phyloP scores from a whole-genome alignment of 129 eudicot species.

The Lactuca saligna region DNA sequence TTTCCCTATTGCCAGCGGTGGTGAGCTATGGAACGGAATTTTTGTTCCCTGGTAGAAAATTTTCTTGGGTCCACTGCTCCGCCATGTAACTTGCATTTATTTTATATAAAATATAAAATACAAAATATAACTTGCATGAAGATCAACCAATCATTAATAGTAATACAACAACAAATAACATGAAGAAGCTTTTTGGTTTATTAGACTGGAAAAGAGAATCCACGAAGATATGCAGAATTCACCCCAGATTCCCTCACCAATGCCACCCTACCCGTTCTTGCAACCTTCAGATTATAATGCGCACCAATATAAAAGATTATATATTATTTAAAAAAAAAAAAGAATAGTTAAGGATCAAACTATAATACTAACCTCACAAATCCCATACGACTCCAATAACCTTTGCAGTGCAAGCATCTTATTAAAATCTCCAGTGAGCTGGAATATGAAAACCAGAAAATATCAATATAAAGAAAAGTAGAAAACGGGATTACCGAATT shows the following conservation, averaged over 20 bases:
- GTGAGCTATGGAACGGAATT: too few relatives aligned
- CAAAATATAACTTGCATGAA: background rate
- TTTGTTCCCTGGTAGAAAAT: too few relatives aligned
- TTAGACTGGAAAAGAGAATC: conserved; percentile 45
- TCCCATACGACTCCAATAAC: conserved; percentile 77
- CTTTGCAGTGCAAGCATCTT: conserved; percentile 85
- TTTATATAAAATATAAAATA: too few relatives aligned
- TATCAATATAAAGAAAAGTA: conserved; percentile 22
- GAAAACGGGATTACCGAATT: background rate
- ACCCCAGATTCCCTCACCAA: conserved; percentile 61
- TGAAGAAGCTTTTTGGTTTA: background rate
- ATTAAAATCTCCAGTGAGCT: conserved; percentile 83
- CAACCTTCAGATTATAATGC: conserved; percentile 39
- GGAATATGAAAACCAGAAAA: conserved; percentile 18
- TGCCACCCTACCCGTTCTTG: conserved; percentile 72
- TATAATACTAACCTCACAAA: conserved; percentile 69
- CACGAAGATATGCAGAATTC: conserved; percentile 58
- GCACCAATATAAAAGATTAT: background rate
- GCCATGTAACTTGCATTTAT: too few relatives aligned
- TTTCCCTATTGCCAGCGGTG: too few relatives aligned
- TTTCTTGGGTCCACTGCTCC: too few relatives aligned
- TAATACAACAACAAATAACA: background rate
- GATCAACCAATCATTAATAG: background rate
- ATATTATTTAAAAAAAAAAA: too few relatives aligned
- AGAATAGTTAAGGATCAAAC: background rate